phyloP scores from a whole-genome alignment of 2,329 filamentous ascomycete species.

The Xylariaceae sp. region DNA sequence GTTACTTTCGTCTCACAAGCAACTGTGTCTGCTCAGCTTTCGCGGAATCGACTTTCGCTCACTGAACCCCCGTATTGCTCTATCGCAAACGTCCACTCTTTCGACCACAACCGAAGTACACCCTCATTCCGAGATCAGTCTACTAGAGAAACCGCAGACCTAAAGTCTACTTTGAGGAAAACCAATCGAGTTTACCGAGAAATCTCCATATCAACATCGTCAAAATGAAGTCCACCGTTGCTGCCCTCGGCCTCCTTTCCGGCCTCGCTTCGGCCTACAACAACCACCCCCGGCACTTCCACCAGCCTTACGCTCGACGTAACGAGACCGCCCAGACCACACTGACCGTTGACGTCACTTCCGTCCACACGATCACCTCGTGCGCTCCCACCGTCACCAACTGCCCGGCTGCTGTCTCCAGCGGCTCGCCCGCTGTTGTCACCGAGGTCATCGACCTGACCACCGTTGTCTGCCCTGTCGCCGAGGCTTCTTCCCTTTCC shows the following conservation, averaged over 20 bases:
- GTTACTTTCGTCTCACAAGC: slow-evolving; percentile 11
- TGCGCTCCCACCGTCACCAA: slow-evolving; percentile 30
- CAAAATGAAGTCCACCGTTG: slow-evolving; percentile 31
- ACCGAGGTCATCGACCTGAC: slow-evolving; percentile 34
- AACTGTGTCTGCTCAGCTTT: slow-evolving; percentile 26
- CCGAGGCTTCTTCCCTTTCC: slow-evolving; percentile 25
- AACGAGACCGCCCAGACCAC: slow-evolving; percentile 26
- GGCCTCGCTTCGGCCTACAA: slow-evolving; percentile 28
- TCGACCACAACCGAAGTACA: slow-evolving; percentile 26
- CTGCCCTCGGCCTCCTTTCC: slow-evolving; percentile 29
- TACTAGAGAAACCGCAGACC: slow-evolving; percentile 13
- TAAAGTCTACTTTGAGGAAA: slow-evolving; percentile 8
- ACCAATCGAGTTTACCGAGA: slow-evolving; percentile 2
- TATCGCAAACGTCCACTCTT: slow-evolving; percentile 27
- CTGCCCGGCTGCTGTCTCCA: slow-evolving; percentile 24
- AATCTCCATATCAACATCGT: slow-evolving; percentile 4
- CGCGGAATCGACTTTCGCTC: slow-evolving; percentile 34
- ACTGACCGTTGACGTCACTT: slow-evolving; percentile 27
- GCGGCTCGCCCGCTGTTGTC: slow-evolving; percentile 23
- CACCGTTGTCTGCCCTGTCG: slow-evolving; percentile 33
- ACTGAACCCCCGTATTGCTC: slow-evolving; percentile 20
- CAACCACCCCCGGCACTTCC: slow-evolving; percentile 28
- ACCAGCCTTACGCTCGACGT: slow-evolving; percentile 23
- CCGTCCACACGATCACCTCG: slow-evolving; percentile 27
- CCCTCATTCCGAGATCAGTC: slow-evolving; percentile 23